Conservation (phyloP, 768 basidiomycete genomes). For the Galerina sulciceps region DNA sequence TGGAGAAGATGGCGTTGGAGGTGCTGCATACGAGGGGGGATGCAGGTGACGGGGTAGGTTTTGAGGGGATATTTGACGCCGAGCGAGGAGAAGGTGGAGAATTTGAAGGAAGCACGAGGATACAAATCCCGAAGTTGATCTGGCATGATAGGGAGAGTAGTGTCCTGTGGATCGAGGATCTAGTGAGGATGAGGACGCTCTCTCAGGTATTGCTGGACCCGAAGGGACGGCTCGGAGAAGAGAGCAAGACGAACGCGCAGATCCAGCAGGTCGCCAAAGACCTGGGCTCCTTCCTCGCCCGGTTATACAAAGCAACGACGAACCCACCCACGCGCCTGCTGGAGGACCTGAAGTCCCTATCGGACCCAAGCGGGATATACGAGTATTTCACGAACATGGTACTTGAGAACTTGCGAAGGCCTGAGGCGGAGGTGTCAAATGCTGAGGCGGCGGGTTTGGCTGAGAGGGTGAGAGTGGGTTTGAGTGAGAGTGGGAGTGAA, state of each 20-base stretch:
- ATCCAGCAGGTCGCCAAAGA: conserved; percentile 2
- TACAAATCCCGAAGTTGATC: conserved; percentile 11
- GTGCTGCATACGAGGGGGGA: conserved; percentile 2
- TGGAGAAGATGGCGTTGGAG: conserved; percentile 11
- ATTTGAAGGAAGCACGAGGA: background rate
- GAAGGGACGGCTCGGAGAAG: background rate
- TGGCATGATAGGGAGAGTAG: conserved; percentile 11
- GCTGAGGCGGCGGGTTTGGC: conserved; percentile 4
- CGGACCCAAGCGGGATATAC: background rate
- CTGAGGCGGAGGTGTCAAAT: background rate
- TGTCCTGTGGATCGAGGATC: conserved; percentile 17
- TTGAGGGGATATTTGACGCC: background rate
- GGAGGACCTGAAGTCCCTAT: background rate
- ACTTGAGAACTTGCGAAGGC: background rate
- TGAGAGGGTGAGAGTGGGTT: conserved; percentile 5
- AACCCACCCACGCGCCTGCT: background rate
- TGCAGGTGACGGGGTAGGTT: background rate
- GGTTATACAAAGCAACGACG: background rate
- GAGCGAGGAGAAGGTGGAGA: background rate
- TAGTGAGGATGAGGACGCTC: conserved; percentile 11
- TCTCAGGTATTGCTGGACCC: conserved; percentile 4
- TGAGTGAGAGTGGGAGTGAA: background rate
- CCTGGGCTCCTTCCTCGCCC: conserved; percentile 4
- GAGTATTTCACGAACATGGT: conserved; percentile 4
- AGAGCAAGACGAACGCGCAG: background rate